Conservation (phyloP, 306 rosid species). For the Prinsepia uniflora region DNA sequence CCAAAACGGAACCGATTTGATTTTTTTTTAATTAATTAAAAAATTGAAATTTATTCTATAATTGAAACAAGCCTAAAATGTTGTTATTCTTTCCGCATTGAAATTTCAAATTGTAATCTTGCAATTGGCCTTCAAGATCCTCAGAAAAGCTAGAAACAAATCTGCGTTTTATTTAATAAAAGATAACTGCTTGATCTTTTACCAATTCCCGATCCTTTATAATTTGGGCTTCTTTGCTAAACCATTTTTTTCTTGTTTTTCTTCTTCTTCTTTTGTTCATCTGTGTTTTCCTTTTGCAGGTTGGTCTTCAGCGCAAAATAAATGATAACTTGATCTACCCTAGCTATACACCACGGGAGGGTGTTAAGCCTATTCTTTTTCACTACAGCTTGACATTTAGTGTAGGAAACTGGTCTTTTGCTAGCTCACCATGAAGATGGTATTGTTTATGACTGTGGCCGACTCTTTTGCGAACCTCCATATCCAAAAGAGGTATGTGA, state of each 20-base stretch:
- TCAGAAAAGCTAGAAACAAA: too few relatives aligned
- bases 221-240: slow-evolving; percentile 11
- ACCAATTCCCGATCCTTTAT: not conserved
- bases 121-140: too few relatives aligned
- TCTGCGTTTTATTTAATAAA: not conserved
- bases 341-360: slow-evolving; percentile 73
- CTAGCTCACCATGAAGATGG: slow-evolving; percentile 77
- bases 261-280: slow-evolving; percentile 2
- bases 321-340: slow-evolving; percentile 94
- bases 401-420: slow-evolving; percentile 94
- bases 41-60: too few relatives aligned
- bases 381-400: slow-evolving; percentile 85
- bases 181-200: not conserved
- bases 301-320: slow-evolving; percentile 91
- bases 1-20: too few relatives aligned
- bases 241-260: not conserved
- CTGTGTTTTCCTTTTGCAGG: slow-evolving; percentile 42
- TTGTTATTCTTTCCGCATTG: too few relatives aligned
- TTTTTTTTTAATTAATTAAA: too few relatives aligned
- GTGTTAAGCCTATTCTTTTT: slow-evolving; percentile 82
- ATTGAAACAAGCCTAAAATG: too few relatives aligned
- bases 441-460: slow-evolving; percentile 72
- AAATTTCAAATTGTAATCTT: too few relatives aligned
- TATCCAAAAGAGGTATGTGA: slow-evolving; percentile 80
- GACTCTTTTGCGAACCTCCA: slow-evolving; percentile 92